These are phyloP conservation scores for Phellopilus nigrolimitatus DNA, from an alignment of 1,284 basidiomycete species.

Conservation along the genomic window DNA sequence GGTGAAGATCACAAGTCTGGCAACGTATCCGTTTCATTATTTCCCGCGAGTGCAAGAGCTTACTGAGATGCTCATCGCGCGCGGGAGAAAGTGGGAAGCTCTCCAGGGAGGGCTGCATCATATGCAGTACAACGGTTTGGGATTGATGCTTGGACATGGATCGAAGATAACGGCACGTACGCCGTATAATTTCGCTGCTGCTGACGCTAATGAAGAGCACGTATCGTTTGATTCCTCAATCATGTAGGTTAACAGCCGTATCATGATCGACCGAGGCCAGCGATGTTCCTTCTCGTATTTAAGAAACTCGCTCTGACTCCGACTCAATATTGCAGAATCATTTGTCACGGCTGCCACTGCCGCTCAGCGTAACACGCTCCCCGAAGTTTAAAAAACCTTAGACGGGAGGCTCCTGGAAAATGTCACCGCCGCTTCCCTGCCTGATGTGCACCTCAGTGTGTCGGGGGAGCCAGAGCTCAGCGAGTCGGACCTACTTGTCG, in stretches of 20 bases:
- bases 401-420: not conserved
- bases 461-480: not conserved
- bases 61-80: constrained; percentile 33
- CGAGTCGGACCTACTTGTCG: constrained; percentile 50
- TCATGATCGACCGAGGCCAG: constrained; percentile 6
- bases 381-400: no score
- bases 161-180: constrained; percentile 33
- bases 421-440: no score
- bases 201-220: not conserved
- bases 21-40: constrained; percentile 4
- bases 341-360: not conserved
- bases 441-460: not conserved
- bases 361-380: no score
- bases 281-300: no score
- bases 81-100: constrained; percentile 49
- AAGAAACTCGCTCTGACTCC: not conserved
- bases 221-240: constrained; percentile 37
- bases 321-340: not conserved
- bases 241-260: not conserved
- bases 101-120: constrained; percentile 47
- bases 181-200: not conserved
- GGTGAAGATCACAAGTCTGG: not conserved
- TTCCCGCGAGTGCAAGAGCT: constrained; percentile 29
- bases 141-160: constrained; percentile 35
- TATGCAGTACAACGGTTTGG: constrained; percentile 40